Conservation (phyloP, 495 filamentous ascomycete species). For the Beverwykella pulmonaria region DNA sequence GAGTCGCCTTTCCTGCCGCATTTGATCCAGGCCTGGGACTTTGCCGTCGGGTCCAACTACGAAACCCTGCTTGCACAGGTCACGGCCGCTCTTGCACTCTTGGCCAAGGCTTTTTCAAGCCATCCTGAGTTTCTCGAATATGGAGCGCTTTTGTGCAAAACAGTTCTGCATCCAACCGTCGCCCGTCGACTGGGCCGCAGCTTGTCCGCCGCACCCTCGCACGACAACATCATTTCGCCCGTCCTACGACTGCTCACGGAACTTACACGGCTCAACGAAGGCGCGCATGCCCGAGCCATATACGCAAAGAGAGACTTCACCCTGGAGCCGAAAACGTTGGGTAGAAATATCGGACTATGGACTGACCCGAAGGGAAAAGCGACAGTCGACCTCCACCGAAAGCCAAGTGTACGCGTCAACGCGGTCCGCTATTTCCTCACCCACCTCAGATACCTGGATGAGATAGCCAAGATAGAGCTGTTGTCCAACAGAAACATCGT, state of each 20-base stretch:
- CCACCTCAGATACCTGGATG: slow-evolving; percentile 69
- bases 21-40: slow-evolving; percentile 77
- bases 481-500: slow-evolving; percentile 72
- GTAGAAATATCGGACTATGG: slow-evolving; percentile 59
- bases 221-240: slow-evolving; percentile 83
- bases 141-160: slow-evolving; percentile 71
- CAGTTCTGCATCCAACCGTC: slow-evolving; percentile 71
- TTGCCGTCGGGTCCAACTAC: slow-evolving; percentile 69
- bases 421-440: slow-evolving; percentile 75
- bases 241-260: slow-evolving; percentile 79
- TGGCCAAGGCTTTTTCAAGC: slow-evolving; percentile 71
- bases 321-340: slow-evolving; percentile 66
- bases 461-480: slow-evolving; percentile 71
- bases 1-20: slow-evolving; percentile 66
- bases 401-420: slow-evolving; percentile 73
- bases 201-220: slow-evolving; percentile 70
- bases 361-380: slow-evolving; percentile 39
- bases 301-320: slow-evolving; percentile 71
- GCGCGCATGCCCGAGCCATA: slow-evolving; percentile 68
- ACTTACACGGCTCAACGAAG: slow-evolving; percentile 77
- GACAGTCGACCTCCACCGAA: slow-evolving; percentile 45
- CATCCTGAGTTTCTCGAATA: slow-evolving; percentile 70
- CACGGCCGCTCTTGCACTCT: slow-evolving; percentile 72
- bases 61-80: slow-evolving; percentile 75
- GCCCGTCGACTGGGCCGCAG: slow-evolving; percentile 71